Base-by-base conservation (phyloP, 768 basidiomycete genomes). In the Hericium erinaceus region DNA sequence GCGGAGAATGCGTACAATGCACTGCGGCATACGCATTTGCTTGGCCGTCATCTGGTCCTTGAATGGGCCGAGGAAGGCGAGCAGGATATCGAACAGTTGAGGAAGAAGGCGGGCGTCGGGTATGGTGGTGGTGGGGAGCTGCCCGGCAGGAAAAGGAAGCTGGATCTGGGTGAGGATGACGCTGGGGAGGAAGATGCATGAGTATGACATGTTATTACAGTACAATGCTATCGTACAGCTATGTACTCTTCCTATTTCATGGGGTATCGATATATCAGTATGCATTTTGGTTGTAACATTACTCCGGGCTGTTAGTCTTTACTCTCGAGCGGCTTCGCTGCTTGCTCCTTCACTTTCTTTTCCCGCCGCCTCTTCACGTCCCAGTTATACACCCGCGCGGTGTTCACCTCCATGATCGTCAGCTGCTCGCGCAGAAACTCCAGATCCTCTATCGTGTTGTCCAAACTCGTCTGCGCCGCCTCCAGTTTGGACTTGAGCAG, bases 361-460 rank as follows among this genome's bases (percentile, higher is more conserved):
- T 85, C 85, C 68, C 90, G 73, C 68, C 92, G 75, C 62, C 85
- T 73, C 68, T 91, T 92, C 28, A 95, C 92, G 67, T 95, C 93
- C 88, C 89, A 95, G 67, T 98, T 99, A 68, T 95, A 98, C 54
- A 95, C 87, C 39, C 95, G 78, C 5, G 95, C 95, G 12, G 91
- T 94, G 67, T 98, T 98, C 41, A 84, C 82, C 67, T 99, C 95
- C 90, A 98, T 97, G 10, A 97, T 82, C 4, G 97, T 98, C 54
- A 94, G 77, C 70, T 99, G 97, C 67, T 98, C 97, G 54, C 92
- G 77, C 58, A 98, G 72, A 68, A 91, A 99, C 67, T 94, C 93
- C 20, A 97, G 76, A 68, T 98, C 97, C 65, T 95, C 92, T 46
- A 86, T 75, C 0, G 87, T 83, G 67, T 85, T 84, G 26, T 75